Base-by-base conservation (phyloP, 805 yeast genomes). In the Clavispora carvajalis region DNA sequence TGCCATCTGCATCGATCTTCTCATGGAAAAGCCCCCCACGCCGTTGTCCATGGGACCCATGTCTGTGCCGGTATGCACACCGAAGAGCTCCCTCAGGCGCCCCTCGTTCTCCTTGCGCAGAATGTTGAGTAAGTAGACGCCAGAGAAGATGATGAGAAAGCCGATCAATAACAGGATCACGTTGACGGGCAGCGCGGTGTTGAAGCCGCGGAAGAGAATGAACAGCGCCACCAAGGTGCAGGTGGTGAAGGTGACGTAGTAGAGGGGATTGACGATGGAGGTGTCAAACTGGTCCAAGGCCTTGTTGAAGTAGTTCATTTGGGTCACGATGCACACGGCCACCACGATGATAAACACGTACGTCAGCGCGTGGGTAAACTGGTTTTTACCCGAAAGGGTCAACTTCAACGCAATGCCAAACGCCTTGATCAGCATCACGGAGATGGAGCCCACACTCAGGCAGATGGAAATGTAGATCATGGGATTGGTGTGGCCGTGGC, bases 251-350 rank as follows among this genome's bases (percentile, higher is more conserved):
- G 95, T 80, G 40, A 88, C 96, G 57, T 89, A 88, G 66, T 88
- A 88, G 45, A 88, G 69, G 23, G 96, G 96, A 61, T 88, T 88
- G 41, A 88, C 96, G 51, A 88, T 85, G 0, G 95, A 85, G 5
- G 96, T 88, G 59, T 89, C 96, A 54, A 88, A 88, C 61, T 86
- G 95, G 53, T 90, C 96, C 56, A 88, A 72, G 0, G 96, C 96
- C 68, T 86, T 89, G 73, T 88, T 88, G 71, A 88, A 86, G 60
- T 85, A 88, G 67, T 86, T 88, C 96, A 88, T 88, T 63, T 88
- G 96, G 5, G 95, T 86, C 53, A 85, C 54, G 51, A 88, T 89
- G 63, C 96, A 88, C 31, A 83, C 74, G 7, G 71, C 85, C 42
- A 88, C 95, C 18, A 86, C 89, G 22, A 76, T 50, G 25, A 86